These are phyloP conservation scores for Brassica balearica DNA, from an alignment of 441 rosid species.

Conservation along the genomic window DNA sequence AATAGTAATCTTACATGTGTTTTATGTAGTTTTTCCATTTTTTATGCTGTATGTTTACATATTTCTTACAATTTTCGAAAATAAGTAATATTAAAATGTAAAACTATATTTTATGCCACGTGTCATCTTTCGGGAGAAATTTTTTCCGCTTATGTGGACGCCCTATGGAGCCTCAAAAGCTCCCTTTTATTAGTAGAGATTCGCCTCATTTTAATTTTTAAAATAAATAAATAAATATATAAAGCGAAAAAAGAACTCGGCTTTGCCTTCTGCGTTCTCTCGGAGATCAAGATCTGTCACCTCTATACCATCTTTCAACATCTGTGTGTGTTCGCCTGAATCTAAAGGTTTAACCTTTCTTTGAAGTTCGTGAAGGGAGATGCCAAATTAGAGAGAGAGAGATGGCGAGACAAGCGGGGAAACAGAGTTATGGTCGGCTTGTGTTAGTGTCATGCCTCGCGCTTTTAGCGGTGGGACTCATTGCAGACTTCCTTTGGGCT, in stretches of 20 bases:
- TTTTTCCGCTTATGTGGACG: too few species aligned
- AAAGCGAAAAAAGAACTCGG: constrained; percentile 12
- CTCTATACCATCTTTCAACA: constrained; percentile 8
- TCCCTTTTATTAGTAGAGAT: too few species aligned
- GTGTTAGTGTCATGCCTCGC: constrained; percentile 55
- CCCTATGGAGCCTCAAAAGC: too few species aligned
- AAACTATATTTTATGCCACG: too few species aligned
- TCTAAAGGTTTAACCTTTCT: constrained; percentile 30
- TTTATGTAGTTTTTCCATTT: too few species aligned
- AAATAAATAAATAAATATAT: constrained; percentile 13
- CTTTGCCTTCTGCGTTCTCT: constrained; percentile 13
- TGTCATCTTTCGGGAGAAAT: too few species aligned
- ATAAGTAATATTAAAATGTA: too few species aligned
- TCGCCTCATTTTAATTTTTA: not conserved
- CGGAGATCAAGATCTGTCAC: constrained; percentile 41
- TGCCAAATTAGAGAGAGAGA: constrained; percentile 32
- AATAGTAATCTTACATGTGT: too few species aligned
- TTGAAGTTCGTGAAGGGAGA: constrained; percentile 26
- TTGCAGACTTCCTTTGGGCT: constrained; percentile 83
- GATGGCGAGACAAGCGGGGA: constrained; percentile 63
- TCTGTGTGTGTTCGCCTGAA: not conserved
- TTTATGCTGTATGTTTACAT: too few species aligned
- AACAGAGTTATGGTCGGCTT: constrained; percentile 53
- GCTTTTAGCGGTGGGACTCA: constrained; percentile 62
- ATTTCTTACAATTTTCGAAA: too few species aligned